These are phyloP conservation scores for Anethum foeniculum DNA, from an alignment of 140 eudicot genomes.

Conservation along the genomic window DNA sequence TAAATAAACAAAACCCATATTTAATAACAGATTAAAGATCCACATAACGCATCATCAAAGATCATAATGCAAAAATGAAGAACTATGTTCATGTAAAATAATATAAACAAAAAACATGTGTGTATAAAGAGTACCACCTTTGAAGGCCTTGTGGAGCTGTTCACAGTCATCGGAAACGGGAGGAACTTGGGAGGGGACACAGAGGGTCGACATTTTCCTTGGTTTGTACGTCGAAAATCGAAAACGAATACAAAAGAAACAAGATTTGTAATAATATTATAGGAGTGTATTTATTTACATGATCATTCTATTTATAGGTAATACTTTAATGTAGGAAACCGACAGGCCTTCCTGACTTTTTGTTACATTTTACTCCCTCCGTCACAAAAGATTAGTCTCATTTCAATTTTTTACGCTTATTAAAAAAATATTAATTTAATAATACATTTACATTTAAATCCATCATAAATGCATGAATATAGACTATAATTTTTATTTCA, in stretches of 20 bases:
- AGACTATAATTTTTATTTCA: too few relatives aligned
- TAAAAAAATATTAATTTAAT: too few relatives aligned
- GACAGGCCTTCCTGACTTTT: not conserved
- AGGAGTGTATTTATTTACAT: not conserved
- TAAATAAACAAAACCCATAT: not conserved
- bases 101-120: not conserved
- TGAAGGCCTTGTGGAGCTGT: conserved; percentile 72
- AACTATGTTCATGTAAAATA: not conserved
- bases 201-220: conserved; percentile 55
- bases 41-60: not conserved
- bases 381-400: too few relatives aligned
- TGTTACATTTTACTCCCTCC: not conserved
- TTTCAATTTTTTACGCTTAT: too few relatives aligned
- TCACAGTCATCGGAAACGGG: conserved; percentile 60
- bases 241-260: not conserved
- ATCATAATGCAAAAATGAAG: not conserved
- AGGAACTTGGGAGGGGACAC: conserved; percentile 45
- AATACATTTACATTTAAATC: too few relatives aligned
- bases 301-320: not conserved
- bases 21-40: not conserved
- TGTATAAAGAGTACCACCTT: conserved; percentile 26
- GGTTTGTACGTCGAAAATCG: not conserved
- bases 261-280: not conserved
- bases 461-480: too few relatives aligned
- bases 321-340: not conserved